Evolutionary conservation across 202 grass and related monocot species (phyloP).

Genomic region (Setaria viridis): DNA sequence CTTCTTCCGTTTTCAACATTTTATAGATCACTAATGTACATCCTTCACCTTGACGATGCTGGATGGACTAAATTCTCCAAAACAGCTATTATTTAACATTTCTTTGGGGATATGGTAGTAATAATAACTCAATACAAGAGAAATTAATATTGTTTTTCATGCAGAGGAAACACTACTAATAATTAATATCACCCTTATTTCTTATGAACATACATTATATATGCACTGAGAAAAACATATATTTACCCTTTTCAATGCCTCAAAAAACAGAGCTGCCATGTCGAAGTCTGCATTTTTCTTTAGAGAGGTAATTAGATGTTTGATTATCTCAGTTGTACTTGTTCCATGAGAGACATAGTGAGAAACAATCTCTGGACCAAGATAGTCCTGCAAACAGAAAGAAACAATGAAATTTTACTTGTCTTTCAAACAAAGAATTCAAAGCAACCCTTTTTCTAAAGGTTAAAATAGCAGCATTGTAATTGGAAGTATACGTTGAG

Average conservation of each 20-base stretch:
- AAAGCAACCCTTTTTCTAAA: constrained; percentile 1
- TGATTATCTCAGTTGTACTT: constrained; percentile 89
- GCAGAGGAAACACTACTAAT: background rate
- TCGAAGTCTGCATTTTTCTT: constrained; percentile 76
- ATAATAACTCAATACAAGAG: constrained; percentile 16
- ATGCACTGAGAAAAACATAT: constrained; percentile 23
- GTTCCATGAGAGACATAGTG: constrained; percentile 81
- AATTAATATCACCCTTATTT: constrained; percentile 18
- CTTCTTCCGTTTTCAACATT: background rate
- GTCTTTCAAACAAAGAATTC: background rate
- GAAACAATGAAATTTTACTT: constrained; percentile 22
- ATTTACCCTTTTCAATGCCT: constrained; percentile 84
- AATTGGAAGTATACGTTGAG: constrained; percentile 31
- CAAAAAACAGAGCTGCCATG: constrained; percentile 73
- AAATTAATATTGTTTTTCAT: background rate
- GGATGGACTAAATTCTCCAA: background rate
- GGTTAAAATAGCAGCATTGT: constrained; percentile 10
- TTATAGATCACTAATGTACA: constrained; percentile 29
- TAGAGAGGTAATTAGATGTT: constrained; percentile 78
- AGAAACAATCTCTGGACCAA: constrained; percentile 93
- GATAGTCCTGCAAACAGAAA: constrained; percentile 77
- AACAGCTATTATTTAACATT: constrained; percentile 11
- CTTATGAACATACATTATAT: constrained; percentile 11
- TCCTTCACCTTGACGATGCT: background rate
- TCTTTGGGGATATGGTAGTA: background rate